These are phyloP conservation scores for Lecanicillium sp. DNA, from an alignment of 2,329 filamentous ascomycete genomes.

Conservation along the genomic window DNA sequence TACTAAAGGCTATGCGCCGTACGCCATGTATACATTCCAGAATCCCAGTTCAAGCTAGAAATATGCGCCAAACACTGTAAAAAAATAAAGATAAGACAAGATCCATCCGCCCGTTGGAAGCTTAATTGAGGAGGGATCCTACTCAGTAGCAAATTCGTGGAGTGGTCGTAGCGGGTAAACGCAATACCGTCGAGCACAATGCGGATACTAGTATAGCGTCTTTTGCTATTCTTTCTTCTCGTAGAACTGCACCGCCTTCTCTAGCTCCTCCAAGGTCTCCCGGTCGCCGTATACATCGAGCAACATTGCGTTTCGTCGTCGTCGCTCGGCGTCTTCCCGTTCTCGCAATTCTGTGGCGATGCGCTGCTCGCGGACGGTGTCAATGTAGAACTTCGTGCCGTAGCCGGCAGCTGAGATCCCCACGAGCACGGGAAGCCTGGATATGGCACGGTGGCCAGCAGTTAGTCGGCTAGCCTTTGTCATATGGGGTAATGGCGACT, in stretches of 20 bases:
- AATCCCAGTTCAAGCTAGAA: too few relatives aligned
- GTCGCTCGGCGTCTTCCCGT: slow-evolving; percentile 24
- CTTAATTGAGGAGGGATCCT: too few relatives aligned
- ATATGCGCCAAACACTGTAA: too few relatives aligned
- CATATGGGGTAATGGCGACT: too few relatives aligned
- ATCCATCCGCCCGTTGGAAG: too few relatives aligned
- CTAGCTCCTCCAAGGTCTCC: slow-evolving; percentile 37
- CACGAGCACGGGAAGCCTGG: slow-evolving; percentile 23
- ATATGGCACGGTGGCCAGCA: slow-evolving; percentile 3
- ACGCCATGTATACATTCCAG: too few relatives aligned
- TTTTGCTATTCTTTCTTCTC: slow-evolving; percentile 22
- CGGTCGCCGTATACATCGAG: slow-evolving; percentile 43
- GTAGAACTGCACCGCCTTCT: slow-evolving; percentile 39
- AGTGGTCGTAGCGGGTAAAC: too few relatives aligned
- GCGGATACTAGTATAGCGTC: not conserved
- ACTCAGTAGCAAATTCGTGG: too few relatives aligned
- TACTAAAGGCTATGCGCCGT: too few relatives aligned
- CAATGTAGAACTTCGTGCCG: slow-evolving; percentile 24
- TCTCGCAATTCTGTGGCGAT: slow-evolving; percentile 22
- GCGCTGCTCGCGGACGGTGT: slow-evolving; percentile 18
- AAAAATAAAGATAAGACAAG: too few relatives aligned
- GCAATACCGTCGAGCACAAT: too few relatives aligned
- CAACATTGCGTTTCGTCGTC: slow-evolving; percentile 31
- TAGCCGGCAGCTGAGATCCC: slow-evolving; percentile 24
- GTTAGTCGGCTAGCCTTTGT: not conserved